Evolutionary conservation across 768 basidiomycete genomes (phyloP), one percentile per base, ranked within the genome.

Genomic region (Dioszegia aurantiaca): DNA sequence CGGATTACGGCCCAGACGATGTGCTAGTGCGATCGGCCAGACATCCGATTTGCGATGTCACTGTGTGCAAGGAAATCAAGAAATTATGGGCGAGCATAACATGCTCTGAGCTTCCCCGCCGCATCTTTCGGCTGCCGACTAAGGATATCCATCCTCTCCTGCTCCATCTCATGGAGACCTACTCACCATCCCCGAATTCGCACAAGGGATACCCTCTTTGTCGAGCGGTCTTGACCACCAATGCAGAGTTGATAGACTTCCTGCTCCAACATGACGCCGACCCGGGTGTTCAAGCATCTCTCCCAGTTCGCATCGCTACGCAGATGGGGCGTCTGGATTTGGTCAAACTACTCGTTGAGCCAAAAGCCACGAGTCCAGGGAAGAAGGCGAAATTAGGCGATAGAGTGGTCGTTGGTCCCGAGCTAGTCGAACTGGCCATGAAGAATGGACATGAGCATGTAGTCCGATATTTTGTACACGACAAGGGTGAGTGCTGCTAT

Each of bases 121-220:
- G 64, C 9, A 42, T 67, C 1, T 68, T 70, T 42, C 63, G 68
- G 3, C 54, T n/a, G n/a, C n/a, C 45, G 14, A 30, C 16, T n/a
- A 17, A 11, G 41, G 41, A 27, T 23, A 41, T 4, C 17, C 24
- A 30, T 12, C 72, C 68, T 2, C 62, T 78, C 14, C 66, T 77
- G 14, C 30, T 28, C 16, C 65, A 78, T 59, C 64, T 79, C 3
- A 74, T 75, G 58, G 48, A 45, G 3, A 81, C 17, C 65, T 77
- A 80, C 21, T 56, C 66, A 0, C 82, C 84, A 1, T 78, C 85
- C 28, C 69, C 81, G 12, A 84, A 93, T 73, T 83, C 87, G 8
- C 81, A 88, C 73, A 80, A 83, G 2, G 93, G 92, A 0, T 95
- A 92, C 69, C 86, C 87, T 0, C 83, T 95, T 39, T 85, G 84